These are phyloP conservation scores for Eucalyptus pauciflora DNA, from an alignment of 345 rosid genomes.

Conservation along the genomic window DNA sequence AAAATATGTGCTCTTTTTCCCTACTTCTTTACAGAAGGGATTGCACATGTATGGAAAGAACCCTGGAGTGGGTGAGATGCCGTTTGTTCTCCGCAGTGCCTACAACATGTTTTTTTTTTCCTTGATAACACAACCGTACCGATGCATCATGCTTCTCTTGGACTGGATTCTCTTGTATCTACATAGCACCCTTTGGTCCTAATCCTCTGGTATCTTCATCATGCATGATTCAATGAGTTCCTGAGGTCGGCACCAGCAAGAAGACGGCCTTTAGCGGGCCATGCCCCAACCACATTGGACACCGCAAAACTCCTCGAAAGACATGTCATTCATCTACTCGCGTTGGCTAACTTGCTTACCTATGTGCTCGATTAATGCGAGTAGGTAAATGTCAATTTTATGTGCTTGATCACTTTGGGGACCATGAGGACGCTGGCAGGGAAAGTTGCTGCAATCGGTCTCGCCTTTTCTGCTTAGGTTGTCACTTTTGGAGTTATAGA, in stretches of 20 bases:
- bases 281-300: not conserved
- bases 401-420: not conserved
- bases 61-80: slow-evolving; percentile 56
- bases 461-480: not conserved
- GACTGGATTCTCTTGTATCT: not conserved
- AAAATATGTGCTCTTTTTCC: not conserved
- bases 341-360: not conserved
- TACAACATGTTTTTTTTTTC: not conserved
- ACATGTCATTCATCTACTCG: not conserved
- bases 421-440: not conserved
- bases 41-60: slow-evolving; percentile 75
- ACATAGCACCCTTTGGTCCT: not conserved
- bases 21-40: slow-evolving; percentile 70
- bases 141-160: not conserved
- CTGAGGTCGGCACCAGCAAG: not conserved
- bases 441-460: not conserved
- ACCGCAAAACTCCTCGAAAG: not conserved
- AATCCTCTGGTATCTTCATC: not conserved
- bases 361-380: not conserved
- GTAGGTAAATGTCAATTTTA: not conserved
- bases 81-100: slow-evolving; percentile 25
- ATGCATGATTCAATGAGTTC: not conserved
- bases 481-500: not conserved
- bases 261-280: not conserved
- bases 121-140: not conserved